Evolutionary conservation across 768 basidiomycete genomes (phyloP), one percentile per base, ranked within the genome.

Genomic region (Hypholoma sublateritium): DNA sequence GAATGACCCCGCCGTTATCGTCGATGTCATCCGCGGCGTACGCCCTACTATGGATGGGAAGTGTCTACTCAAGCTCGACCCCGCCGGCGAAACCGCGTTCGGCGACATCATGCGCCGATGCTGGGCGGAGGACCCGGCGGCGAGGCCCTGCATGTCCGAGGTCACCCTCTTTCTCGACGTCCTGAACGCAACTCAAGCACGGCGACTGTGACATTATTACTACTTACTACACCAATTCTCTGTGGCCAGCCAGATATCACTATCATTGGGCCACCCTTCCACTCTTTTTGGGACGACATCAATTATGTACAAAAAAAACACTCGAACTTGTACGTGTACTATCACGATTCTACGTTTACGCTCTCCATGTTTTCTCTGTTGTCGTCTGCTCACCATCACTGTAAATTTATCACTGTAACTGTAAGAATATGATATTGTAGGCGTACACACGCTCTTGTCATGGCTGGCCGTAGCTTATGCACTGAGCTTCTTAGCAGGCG

Each of bases 1-100:
- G 41, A 85, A 84, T 48, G 84, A 85, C 55, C 77, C 80, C 37
- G 77, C 82, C 35, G 82, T 85, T 49, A 80, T 76, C 13, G 70
- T 83, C 4, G 84, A 84, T 47, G 80, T 85, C 36, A 57, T 85
- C 32, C 73, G 81, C 5, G 81, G 82, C 1, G 72, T 81, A 17
- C 75, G 73, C 44, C 84, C 84, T 0, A 74, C 74, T 13, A 68
- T 73, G 24, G 75, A 72, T 2, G 61, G 61, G 17, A 66, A 61
- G 16, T 67, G 67, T 53, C 61, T 69, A 13, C 64, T 74, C n/a
- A 62, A 64, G 11, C 59, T 70, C 34, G 49, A 57, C 35, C 19
- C 46, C 17, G 63, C 69, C 17, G 67, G 73, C 7, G 68, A 71
- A 43, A 69, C 71, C 3, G 60, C 63, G 3, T 81, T 83, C 61